phyloP scores from a whole-genome alignment of 495 filamentous ascomycete species.

The Penicillium coprophilum region DNA sequence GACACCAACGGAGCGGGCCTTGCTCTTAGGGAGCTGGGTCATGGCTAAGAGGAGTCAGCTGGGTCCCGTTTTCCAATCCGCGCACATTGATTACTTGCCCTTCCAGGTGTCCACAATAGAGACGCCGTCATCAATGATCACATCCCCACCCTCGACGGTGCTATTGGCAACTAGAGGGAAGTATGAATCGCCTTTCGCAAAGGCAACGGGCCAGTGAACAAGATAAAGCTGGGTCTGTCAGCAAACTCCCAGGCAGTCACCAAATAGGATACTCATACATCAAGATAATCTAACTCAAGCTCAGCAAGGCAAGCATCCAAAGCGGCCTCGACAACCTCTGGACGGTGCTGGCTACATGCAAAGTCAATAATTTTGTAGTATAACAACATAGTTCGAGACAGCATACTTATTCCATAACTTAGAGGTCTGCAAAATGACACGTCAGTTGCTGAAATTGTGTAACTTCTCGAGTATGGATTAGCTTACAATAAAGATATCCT shows the following conservation, averaged over 20 bases:
- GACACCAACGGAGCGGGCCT: constrained; percentile 51
- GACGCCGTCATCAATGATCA: constrained; percentile 44
- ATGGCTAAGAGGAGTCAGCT: constrained; percentile 35
- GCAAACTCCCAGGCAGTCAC: background rate
- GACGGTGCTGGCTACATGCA: constrained; percentile 41
- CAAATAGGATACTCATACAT: constrained; percentile 29
- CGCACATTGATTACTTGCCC: constrained; percentile 21
- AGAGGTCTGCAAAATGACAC: constrained; percentile 37
- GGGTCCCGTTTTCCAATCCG: background rate
- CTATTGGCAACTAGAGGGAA: constrained; percentile 46
- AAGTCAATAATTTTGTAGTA: constrained; percentile 5
- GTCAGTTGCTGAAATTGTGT: background rate
- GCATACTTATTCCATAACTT: constrained; percentile 47
- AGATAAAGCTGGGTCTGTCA: constrained; percentile 45
- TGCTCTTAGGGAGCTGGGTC: constrained; percentile 52
- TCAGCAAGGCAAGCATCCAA: constrained; percentile 49
- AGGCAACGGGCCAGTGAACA: constrained; percentile 53
- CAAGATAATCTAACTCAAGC: constrained; percentile 51
- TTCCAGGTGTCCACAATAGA: constrained; percentile 55
- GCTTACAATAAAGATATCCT: constrained; percentile 51
- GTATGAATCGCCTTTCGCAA: constrained; percentile 42
- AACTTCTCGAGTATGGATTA: background rate
- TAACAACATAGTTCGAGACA: background rate
- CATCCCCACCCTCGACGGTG: constrained; percentile 39
- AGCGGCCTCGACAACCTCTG: constrained; percentile 45